phyloP scores from a whole-genome alignment of 805 yeast species.

The Candida wancherniae region DNA sequence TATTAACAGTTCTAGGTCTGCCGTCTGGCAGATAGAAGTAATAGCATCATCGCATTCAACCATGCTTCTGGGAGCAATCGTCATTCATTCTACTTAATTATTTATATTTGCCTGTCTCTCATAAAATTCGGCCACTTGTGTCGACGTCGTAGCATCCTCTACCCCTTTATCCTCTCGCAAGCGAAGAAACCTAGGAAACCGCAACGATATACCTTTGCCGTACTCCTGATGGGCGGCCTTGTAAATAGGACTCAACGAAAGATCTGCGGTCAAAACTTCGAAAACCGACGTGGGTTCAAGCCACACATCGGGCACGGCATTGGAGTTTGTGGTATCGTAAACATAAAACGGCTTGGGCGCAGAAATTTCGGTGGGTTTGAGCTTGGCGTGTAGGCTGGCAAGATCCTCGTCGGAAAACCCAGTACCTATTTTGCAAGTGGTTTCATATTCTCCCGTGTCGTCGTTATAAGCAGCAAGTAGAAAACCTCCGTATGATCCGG shows the following conservation, averaged over 20 bases:
- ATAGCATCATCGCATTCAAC: not conserved
- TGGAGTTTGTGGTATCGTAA: slow-evolving; percentile 54
- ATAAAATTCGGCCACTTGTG: slow-evolving; percentile 80
- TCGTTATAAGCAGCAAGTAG: slow-evolving; percentile 84
- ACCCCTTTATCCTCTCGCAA: slow-evolving; percentile 80
- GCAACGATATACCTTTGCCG: slow-evolving; percentile 78
- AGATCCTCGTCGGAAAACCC: slow-evolving; percentile 89
- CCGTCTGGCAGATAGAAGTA: no score
- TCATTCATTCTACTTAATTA: not conserved
- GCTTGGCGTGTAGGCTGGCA: slow-evolving; percentile 49
- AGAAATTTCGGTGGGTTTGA: slow-evolving; percentile 62
- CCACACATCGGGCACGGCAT: slow-evolving; percentile 89
- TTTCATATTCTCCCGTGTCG: slow-evolving; percentile 89
- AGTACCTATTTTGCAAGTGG: slow-evolving; percentile 95
- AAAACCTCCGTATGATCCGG: slow-evolving; percentile 94
- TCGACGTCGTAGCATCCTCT: slow-evolving; percentile 83
- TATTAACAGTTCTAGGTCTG: not conserved
- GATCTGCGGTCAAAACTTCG: slow-evolving; percentile 89
- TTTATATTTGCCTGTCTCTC: slow-evolving; percentile 63
- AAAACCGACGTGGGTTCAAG: slow-evolving; percentile 80
- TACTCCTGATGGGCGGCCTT: slow-evolving; percentile 72
- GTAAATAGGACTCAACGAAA: slow-evolving; percentile 82
- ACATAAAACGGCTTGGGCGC: slow-evolving; percentile 64
- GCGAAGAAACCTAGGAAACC: slow-evolving; percentile 84
- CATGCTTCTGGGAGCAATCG: slow-evolving; percentile 1